Conservation (phyloP, 1,284 basidiomycete genomes). For the Naganishia albida region DNA sequence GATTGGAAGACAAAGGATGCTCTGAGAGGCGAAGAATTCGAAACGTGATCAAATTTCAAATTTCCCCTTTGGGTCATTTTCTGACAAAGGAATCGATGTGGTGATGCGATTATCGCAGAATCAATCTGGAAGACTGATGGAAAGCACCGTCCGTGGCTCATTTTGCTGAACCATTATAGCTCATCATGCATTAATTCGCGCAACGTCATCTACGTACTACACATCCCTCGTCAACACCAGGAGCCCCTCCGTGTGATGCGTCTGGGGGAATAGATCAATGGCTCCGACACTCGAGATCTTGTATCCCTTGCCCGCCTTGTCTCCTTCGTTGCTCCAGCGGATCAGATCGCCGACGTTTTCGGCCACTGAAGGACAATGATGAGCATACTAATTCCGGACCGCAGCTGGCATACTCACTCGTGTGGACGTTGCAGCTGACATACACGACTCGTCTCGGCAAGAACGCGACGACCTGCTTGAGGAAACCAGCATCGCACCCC, state of each 20-base stretch:
- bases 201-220: neutral
- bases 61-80: conserved; percentile 25
- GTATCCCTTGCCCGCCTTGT: conserved; percentile 49
- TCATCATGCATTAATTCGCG: neutral
- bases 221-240: conserved; percentile 32
- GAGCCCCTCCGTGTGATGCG: conserved; percentile 62
- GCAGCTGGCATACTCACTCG: conserved; percentile 46
- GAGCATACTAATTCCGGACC: neutral
- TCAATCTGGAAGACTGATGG: neutral
- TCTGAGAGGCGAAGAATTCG: neutral
- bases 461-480: conserved; percentile 75
- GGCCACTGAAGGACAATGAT: conserved; percentile 34
- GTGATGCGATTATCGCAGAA: neutral
- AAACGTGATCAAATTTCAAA: neutral
- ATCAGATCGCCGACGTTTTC: conserved; percentile 34
- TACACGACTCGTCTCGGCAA: conserved; percentile 74
- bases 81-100: conserved; percentile 5
- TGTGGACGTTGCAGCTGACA: conserved; percentile 83
- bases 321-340: conserved; percentile 38
- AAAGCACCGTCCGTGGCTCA: neutral
- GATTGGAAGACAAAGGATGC: neutral
- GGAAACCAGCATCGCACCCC: conserved; percentile 80
- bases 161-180: neutral
- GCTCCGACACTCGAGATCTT: conserved; percentile 76
- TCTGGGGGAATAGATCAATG: conserved; percentile 91